These are phyloP conservation scores for Lactarius quietus DNA, from an alignment of 768 basidiomycete species.

Conservation along the genomic window DNA sequence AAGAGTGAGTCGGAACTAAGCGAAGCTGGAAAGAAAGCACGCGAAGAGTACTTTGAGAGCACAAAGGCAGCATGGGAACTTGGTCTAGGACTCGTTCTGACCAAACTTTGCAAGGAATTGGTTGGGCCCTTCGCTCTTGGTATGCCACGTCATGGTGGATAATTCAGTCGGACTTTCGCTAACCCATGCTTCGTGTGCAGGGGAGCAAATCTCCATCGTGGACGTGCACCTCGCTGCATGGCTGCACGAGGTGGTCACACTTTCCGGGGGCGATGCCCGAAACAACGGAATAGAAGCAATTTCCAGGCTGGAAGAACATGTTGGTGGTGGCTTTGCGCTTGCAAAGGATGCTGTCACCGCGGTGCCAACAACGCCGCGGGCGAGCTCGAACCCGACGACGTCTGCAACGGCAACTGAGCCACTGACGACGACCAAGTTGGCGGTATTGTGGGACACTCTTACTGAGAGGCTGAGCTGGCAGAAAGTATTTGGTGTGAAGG, in stretches of 20 bases:
- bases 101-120: conserved; percentile 51
- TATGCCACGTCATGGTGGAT: conserved; percentile 33
- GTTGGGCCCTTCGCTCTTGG: conserved; percentile 64
- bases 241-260: conserved; percentile 56
- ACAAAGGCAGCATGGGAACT: conserved; percentile 53
- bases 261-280: conserved; percentile 49
- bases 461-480: conserved; percentile 67
- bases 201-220: conserved; percentile 78
- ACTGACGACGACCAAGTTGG: conserved; percentile 38
- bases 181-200: conserved; percentile 36
- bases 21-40: conserved; percentile 37
- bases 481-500: conserved; percentile 47
- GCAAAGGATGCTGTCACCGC: conserved; percentile 28
- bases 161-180: not conserved
- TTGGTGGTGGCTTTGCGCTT: conserved; percentile 46
- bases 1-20: conserved; percentile 40
- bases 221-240: conserved; percentile 80
- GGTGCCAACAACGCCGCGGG: conserved; percentile 26
- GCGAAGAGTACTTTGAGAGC: conserved; percentile 49
- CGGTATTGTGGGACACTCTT: conserved; percentile 68
- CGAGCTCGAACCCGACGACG: conserved; percentile 12
- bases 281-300: conserved; percentile 53
- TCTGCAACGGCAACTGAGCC: not conserved
- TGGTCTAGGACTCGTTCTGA: conserved; percentile 44
- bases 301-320: conserved; percentile 48